Evolutionary conservation across 345 rosid genomes (phyloP).

Genomic region (Nasturtium officinale): DNA sequence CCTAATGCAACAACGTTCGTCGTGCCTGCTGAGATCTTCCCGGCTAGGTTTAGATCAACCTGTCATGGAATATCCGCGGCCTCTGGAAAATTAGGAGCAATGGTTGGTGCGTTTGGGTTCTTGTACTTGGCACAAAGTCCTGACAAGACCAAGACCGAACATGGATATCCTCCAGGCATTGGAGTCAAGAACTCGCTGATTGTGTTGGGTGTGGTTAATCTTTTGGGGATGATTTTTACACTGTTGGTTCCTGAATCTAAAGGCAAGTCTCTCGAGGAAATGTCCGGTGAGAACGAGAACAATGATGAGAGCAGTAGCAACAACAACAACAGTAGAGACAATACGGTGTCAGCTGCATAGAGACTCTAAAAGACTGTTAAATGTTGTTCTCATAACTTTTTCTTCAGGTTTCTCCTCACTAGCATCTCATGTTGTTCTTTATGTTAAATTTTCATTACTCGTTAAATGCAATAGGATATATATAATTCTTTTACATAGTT

Average conservation of each 20-base stretch:
- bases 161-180: slow-evolving; percentile 87
- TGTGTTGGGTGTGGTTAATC: slow-evolving; percentile 61
- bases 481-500: slow-evolving; percentile 13
- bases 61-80: slow-evolving; percentile 95
- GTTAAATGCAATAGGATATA: slow-evolving; percentile 36
- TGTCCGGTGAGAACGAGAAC: slow-evolving; percentile 70
- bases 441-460: not conserved
- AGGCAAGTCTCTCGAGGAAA: slow-evolving; percentile 80
- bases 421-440: slow-evolving; percentile 15
- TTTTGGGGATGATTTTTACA: slow-evolving; percentile 69
- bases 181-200: slow-evolving; percentile 77
- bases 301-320: slow-evolving; percentile 34
- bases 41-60: slow-evolving; percentile 84
- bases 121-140: slow-evolving; percentile 72
- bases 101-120: slow-evolving; percentile 87
- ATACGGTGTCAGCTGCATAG: slow-evolving; percentile 40
- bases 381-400: not conserved
- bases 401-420: slow-evolving; percentile 14
- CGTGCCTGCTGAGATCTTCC: slow-evolving; percentile 89
- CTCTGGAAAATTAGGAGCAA: slow-evolving; percentile 82
- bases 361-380: slow-evolving; percentile 3
- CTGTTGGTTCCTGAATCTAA: slow-evolving; percentile 88
- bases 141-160: slow-evolving; percentile 75
- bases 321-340: slow-evolving; percentile 3
- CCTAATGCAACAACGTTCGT: slow-evolving; percentile 89